Evolutionary conservation across 2,329 filamentous ascomycete species (phyloP), one percentile per base, ranked within the genome.

Genomic region (Neonectria magnoliae): DNA sequence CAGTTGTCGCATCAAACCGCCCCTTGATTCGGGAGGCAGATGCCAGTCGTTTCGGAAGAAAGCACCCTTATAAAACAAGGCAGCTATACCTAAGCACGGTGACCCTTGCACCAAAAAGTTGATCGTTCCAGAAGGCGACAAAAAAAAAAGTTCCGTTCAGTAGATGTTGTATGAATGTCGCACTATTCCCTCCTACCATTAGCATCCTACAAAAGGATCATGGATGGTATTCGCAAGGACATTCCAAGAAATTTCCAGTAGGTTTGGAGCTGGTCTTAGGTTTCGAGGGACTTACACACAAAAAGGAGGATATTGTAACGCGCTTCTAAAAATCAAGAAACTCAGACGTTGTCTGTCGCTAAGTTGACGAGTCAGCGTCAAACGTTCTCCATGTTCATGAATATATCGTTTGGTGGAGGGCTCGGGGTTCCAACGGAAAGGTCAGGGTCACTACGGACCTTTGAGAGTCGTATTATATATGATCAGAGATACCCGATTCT

Each of bases 81-180:
- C 22, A 57, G 33, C 47, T 50, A 50, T 60, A 31, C 58, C 27
- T 29, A 56, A 55, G 47, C 54, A 56, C 51, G 42, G 55, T 50
- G 66, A 70, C 61, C 51, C 62, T 69, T 72, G 71, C 67, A 68
- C 58, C 54, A 53, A 57, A 62, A 29, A 60, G 36, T 13, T 64
- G 64, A 55, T 45, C 52, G 47, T 47, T 42, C 50, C 53, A 51
- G 51, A 36, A 50, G 53, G 54, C 50, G 57, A 61, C 60, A 44
- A 47, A 61, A 31, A 61, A 44, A 58, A 57, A 25, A 25, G 55
- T 38, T 60, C 58, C 55, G 45, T 58, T 58, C 22, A 27, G 11
- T 41, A 22, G 63, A 45, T 25, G n/a, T 63, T 57, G 33, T 44
- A 67, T 65, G 54, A 55, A 62, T n/a, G 45, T 53, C 50, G 44